Evolutionary conservation across 371 early-diverging fungal species (phyloP), one percentile per base, ranked within the genome.

Genomic region (Zopfochytrium polystomum): DNA sequence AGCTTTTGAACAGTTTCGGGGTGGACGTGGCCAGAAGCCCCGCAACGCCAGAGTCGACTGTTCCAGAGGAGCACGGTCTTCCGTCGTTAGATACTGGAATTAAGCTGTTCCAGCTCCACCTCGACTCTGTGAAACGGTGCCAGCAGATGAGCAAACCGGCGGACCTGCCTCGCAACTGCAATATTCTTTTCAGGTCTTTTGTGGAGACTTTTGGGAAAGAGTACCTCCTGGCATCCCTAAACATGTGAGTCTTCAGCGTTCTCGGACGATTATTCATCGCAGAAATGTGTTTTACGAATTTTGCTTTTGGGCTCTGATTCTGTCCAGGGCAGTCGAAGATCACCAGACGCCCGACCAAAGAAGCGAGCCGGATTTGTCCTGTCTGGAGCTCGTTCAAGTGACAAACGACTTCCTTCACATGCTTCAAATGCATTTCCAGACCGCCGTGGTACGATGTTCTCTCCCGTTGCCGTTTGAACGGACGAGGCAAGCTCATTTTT

Each of bases 371-470:
- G 89, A 90, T 60, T 70, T 92, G 30, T 72, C 77, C 18, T 76
- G 84, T 22, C 81, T 97, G 44, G 75, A 79, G 13, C 80, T 85
- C 1, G 81, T 94, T 25, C 81, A 85, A 44, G 73, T 84, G 1
- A 78, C 89, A 18, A 88, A 87, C 60, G 67, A 87, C 27, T 83
- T 88, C 1, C 79, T 90, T 22, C 92, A 91, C 43, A 71, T 95
- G 44, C 73, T 92, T 52, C 96, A 97, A 71, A 77, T 86, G 34
- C 95, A 95, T 71, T 96, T 94, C 77, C 92, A 93, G 62, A 79
- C 84, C 9, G 78, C 82, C 2, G 80, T 95, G 55, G 93, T 92
- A 82, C 75, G 81, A 34, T 7, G 15, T 27, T 50, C n/a, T 7
- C 7, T 52, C n/a, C 25, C 48, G 23, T 31, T 5, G 6, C 3